These are phyloP conservation scores for Xylariaceae sp. DNA, from an alignment of 2,329 filamentous ascomycete genomes.

Conservation along the genomic window DNA sequence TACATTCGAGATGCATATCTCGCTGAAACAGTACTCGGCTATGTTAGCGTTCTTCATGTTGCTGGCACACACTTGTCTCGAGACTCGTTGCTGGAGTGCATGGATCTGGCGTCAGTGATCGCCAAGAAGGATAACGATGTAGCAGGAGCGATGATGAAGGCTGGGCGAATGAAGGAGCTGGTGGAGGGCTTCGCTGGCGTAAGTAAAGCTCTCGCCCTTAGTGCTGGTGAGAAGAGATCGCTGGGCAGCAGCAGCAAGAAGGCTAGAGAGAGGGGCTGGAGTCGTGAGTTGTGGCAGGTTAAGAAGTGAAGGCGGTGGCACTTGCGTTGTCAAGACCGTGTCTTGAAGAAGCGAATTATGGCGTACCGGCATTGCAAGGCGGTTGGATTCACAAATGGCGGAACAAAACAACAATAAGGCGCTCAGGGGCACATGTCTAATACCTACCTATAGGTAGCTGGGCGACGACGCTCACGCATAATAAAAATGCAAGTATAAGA, in stretches of 20 bases:
- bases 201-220: conserved; percentile 67
- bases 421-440: too few species aligned
- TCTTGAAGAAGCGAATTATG: too few species aligned
- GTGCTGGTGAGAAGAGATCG: conserved; percentile 53
- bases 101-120: conserved; percentile 78
- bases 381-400: too few species aligned
- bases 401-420: too few species aligned
- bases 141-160: conserved; percentile 60
- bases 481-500: too few species aligned
- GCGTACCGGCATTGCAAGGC: too few species aligned
- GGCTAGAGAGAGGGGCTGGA: conserved; percentile 61
- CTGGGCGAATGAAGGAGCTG: conserved; percentile 70
- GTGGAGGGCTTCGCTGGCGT: conserved; percentile 73
- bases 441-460: too few species aligned
- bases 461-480: too few species aligned
- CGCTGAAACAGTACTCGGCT: conserved; percentile 81
- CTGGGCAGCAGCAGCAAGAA: conserved; percentile 54
- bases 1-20: conserved; percentile 75
- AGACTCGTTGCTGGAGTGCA: conserved; percentile 75
- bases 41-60: conserved; percentile 76
- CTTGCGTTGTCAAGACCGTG: too few species aligned
- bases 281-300: conserved; percentile 60
- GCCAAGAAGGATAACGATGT: conserved; percentile 69
- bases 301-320: conserved; percentile 35
- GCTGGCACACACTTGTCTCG: conserved; percentile 72